These are phyloP conservation scores for Aschersonia sp. DNA, from an alignment of 2,329 filamentous ascomycete genomes.

Conservation along the genomic window DNA sequence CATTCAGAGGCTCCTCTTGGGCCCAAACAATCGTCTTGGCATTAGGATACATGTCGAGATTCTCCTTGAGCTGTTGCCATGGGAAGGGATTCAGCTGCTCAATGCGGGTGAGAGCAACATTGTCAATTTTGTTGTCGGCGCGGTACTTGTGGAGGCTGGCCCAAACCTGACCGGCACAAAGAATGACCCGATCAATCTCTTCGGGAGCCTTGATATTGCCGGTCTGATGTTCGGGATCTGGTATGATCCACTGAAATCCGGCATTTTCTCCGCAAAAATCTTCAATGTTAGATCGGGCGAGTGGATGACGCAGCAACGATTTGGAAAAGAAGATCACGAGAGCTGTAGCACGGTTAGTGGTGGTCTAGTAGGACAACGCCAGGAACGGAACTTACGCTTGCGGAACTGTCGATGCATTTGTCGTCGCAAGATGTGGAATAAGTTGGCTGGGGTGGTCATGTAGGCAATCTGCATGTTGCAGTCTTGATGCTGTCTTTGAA, in stretches of 20 bases:
- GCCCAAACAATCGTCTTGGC: slow-evolving; percentile 95
- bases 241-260: slow-evolving; percentile 94
- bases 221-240: slow-evolving; percentile 69
- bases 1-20: slow-evolving; percentile 96
- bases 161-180: slow-evolving; percentile 93
- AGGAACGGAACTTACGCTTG: slow-evolving; percentile 62
- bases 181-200: slow-evolving; percentile 83
- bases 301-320: slow-evolving; percentile 81
- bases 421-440: slow-evolving; percentile 91
- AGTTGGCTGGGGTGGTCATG: slow-evolving; percentile 89
- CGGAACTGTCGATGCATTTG: slow-evolving; percentile 99
- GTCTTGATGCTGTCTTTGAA: slow-evolving; percentile 95
- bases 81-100: slow-evolving; percentile 99
- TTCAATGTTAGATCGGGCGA: slow-evolving; percentile 78
- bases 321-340: slow-evolving; percentile 98
- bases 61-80: slow-evolving; percentile 92
- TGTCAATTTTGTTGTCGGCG: slow-evolving; percentile 68
- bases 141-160: slow-evolving; percentile 83
- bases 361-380: background rate
- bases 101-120: slow-evolving; percentile 86
- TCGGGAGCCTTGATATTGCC: slow-evolving; percentile 63
- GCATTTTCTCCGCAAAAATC: slow-evolving; percentile 74
- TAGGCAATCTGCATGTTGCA: slow-evolving; percentile 99
- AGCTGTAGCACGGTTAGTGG: slow-evolving; percentile 31
- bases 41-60: slow-evolving; percentile 93